Evolutionary conservation across 768 basidiomycete genomes (phyloP), one percentile per base, ranked within the genome.

Genomic region (Tephrocybe rancida): DNA sequence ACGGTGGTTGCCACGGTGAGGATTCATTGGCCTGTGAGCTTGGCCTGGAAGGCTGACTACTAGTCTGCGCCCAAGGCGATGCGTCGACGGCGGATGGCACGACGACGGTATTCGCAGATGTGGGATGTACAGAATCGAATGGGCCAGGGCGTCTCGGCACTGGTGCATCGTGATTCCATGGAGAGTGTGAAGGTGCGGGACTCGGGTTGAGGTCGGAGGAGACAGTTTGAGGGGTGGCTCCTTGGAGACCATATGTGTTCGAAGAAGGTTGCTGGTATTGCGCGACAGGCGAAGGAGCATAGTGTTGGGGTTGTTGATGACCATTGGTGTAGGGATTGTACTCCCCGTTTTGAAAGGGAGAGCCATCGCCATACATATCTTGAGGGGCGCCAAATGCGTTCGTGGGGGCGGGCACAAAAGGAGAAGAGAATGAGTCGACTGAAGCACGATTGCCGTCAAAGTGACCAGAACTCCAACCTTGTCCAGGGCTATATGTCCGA

Each of bases 1-100:
- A 79, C 10, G 81, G 72, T 45, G 71, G 66, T 43, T 75, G 64
- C 86, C 87, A 87, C 3, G 84, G 78, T 1, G 85, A 82, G 44
- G 78, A 72, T 14, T 85, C 79, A 27, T 67, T 63, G 18, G 63
- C 43, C 34, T 68, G 64, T 13, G 71, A 59, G 41, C 47, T 51
- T 47, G 71, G 56, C 32, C 61, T 60, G 9, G 67, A 60, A 21
- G 61, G 48, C 46, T 68, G 67, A 19, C 50, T 45, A 21, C 41
- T 57, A 26, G 68, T 34, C 41, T 64, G 66, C 39, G 61, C 68
- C 82, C 81, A 76, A 32, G 74, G 74, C 2, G 72, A 67, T 22
- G 60, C 52, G 43, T 71, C 71, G 7, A 65, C 34, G 9, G 63
- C 30, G 44, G 70, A 48, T 49, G 55, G 50, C 58, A 60, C 63